Evolutionary conservation across 306 rosid species (phyloP), one percentile per base, ranked within the genome.

Genomic region (Gillenia trifoliata): DNA sequence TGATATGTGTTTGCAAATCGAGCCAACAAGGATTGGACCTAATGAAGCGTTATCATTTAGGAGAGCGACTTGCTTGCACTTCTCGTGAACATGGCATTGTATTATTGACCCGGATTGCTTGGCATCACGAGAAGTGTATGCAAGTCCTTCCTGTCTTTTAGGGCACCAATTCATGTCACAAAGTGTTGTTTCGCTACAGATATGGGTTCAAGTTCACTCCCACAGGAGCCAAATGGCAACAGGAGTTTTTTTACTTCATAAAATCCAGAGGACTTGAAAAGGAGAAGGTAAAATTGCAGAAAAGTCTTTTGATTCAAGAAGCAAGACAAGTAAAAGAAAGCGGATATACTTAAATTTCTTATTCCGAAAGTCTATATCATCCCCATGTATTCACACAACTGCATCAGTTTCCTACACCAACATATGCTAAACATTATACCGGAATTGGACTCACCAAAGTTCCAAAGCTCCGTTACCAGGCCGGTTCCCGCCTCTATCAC

Each of bases 391-490:
- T 68, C 65, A 74, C 74, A 75, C 52, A 20, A 70, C 63, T 52
- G 29, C 78, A 63, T 75, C 45, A 49, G 63, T 49, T 72, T 76
- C 69, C 79, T 49, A 77, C 78, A 74, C 72, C 64, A 64, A 16
- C 55, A 71, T 38, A 71, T 17, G 33, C 75, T 28, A 61, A 71
- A 56, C 66, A 34, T 38, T 23, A 25, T 25, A 57, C 65, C 56
- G 38, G 38, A 71, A 28, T 23, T 36, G 66, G 52, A 33, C 33
- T 78, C 8, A 52, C 45, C 20, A 41, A 43, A 64, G 29, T 36
- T 79, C 68, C 56, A 66, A 70, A n/a, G 72, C 63, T 73, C 61
- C 56, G 63, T 55, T 19, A 38, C 71, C 16, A 28, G 73, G 19
- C 34, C 29, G 66, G n/a, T 70, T 63, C 28, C 40, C 38, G 1